Evolutionary conservation across 2,329 filamentous ascomycete species (phyloP).

Genomic region (Penicillium sp.): DNA sequence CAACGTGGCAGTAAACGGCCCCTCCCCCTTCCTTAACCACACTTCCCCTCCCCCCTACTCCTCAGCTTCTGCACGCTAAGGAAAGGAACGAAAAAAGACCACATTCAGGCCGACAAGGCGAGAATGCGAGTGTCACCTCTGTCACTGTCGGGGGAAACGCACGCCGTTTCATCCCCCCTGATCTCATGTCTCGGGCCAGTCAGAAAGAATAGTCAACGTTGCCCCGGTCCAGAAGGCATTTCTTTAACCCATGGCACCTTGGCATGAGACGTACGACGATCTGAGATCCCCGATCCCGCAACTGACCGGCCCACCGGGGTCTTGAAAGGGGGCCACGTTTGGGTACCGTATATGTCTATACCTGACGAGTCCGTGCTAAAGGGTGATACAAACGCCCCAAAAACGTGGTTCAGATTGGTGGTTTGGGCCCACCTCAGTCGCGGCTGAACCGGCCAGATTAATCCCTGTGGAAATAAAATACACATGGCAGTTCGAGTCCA

Average conservation of each 20-base stretch:
- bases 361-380: neutral
- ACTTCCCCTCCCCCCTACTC: neutral
- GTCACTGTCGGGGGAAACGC: slow-evolving; percentile 4
- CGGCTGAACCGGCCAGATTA: slow-evolving; percentile 15
- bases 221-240: slow-evolving; percentile 8
- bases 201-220: slow-evolving; percentile 12
- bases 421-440: slow-evolving; percentile 7
- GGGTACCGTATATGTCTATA: neutral
- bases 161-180: slow-evolving; percentile 22
- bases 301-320: slow-evolving; percentile 2
- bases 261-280: neutral
- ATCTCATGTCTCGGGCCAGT: slow-evolving; percentile 22
- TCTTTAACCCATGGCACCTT: slow-evolving; percentile 1
- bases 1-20: slow-evolving; percentile 4
- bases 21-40: neutral
- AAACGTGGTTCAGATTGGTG: slow-evolving; percentile 20
- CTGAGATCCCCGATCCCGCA: slow-evolving; percentile 5
- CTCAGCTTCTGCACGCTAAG: slow-evolving; percentile 14
- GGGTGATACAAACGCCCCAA: slow-evolving; percentile 1
- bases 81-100: neutral
- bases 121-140: slow-evolving; percentile 20
- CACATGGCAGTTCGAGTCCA: slow-evolving; percentile 24
- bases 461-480: slow-evolving; percentile 10
- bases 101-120: neutral
- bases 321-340: neutral